A percentile compares a stretch with the other conserved stretches of the same genome.
These are phyloP conservation scores for Heterobasidion parviporum DNA, from an alignment of 1,284 basidiomycete genomes.

Conservation along the genomic window DNA sequence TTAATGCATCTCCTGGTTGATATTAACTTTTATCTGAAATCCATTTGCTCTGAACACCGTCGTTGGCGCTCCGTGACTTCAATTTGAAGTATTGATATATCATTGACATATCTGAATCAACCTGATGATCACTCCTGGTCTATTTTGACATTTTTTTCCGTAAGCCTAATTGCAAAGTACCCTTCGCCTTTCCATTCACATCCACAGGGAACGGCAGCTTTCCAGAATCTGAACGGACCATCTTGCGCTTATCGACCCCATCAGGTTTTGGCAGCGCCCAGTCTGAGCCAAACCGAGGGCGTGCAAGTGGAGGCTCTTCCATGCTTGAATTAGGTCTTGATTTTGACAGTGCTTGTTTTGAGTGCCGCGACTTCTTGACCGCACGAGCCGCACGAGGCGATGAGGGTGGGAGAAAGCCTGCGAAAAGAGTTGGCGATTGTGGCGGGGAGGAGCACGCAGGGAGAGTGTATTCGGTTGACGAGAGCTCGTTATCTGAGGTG, in stretches of 20 bases:
- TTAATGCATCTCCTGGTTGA: conserved; percentile 42
- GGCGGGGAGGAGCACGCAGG: not conserved
- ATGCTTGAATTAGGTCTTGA: no score
- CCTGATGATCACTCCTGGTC: not conserved
- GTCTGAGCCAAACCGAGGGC: conserved; percentile 8
- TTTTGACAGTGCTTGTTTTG: no score
- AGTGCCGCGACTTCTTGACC: no score
- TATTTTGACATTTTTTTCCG: conserved; percentile 4
- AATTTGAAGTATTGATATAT: not conserved
- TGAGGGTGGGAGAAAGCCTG: not conserved
- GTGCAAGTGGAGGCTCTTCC: not conserved
- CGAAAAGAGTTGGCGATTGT: not conserved
- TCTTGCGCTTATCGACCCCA: not conserved
- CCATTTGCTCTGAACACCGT: not conserved
- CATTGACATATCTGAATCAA: no score
- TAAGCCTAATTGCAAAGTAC: conserved; percentile 4
- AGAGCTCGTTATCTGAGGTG: not conserved
- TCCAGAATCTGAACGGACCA: not conserved
- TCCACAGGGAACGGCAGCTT: conserved; percentile 7
- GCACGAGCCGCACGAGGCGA: not conserved
- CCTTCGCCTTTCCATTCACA: conserved; percentile 3
- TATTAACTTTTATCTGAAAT: no score
- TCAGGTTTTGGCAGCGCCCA: conserved; percentile 4
- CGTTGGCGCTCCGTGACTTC: not conserved
- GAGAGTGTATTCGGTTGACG: not conserved